Evolutionary conservation across 257 asterid genomes (phyloP).

Genomic region (Scutellaria galericulata): DNA sequence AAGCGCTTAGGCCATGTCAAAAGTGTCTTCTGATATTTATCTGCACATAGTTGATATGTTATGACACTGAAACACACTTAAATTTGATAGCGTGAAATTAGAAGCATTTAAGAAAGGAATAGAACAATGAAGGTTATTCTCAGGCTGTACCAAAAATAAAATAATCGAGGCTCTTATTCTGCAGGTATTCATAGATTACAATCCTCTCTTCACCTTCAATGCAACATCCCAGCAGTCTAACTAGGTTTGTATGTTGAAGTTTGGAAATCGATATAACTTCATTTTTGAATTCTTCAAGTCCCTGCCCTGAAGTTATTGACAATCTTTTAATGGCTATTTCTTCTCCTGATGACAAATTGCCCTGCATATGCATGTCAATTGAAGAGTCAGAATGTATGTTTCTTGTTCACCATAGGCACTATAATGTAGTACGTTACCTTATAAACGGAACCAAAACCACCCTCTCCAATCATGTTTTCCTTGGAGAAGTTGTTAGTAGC

Average conservation of each 20-base stretch:
- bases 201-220: slow-evolving; percentile 47
- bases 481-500: slow-evolving; percentile 45
- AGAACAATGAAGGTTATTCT: neutral
- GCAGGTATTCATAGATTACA: slow-evolving; percentile 49
- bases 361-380: slow-evolving; percentile 34
- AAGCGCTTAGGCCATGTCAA: slow-evolving; percentile 45
- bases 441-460: slow-evolving; percentile 53
- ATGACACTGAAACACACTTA: neutral
- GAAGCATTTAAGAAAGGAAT: neutral
- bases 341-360: slow-evolving; percentile 35
- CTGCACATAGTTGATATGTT: slow-evolving; percentile 20
- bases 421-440: slow-evolving; percentile 30
- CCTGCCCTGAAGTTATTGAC: slow-evolving; percentile 47
- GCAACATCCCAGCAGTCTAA: slow-evolving; percentile 51
- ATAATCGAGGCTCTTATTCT: slow-evolving; percentile 47
- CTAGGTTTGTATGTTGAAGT: slow-evolving; percentile 53
- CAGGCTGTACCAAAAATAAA: slow-evolving; percentile 41
- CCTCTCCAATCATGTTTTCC: slow-evolving; percentile 42
- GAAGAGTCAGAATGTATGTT: neutral
- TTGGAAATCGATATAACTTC: slow-evolving; percentile 44
- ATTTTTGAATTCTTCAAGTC: slow-evolving; percentile 40
- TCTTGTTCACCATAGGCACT: neutral
- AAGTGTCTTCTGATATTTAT: slow-evolving; percentile 5
- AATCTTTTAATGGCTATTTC: slow-evolving; percentile 53
- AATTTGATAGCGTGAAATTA: neutral